Base-by-base conservation (phyloP, 441 rosid genomes). In the Populus hybrid region DNA sequence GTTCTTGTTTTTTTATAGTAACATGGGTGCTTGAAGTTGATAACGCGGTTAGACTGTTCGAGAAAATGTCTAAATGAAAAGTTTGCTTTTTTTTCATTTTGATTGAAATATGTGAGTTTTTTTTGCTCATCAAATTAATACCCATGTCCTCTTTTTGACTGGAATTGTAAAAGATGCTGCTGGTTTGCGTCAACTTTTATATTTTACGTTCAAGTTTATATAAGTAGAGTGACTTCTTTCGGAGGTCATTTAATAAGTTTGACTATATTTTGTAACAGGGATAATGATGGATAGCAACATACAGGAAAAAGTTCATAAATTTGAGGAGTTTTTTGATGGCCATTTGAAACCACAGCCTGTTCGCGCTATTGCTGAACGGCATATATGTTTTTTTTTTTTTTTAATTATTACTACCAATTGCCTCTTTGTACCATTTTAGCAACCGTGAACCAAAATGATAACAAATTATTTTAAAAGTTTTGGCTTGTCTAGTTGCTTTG, bases 261-360 rank as follows among this genome's bases (percentile, higher is more conserved):
- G 8, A 34, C 1, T 5, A 26, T 67, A 2, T 14, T 74, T 30
- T 42, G 12, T 32, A 42, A 16, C 26, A 67, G 69, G 73, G 70
- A 30, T 73, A 20, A 64, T 40, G 38, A 89, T 91, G 97, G 93
- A 85, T 3, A 81, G 79, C 79, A 76, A 81, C 50, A 86, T 82
- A 5, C 88, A 81, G 67, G 90, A 85, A 69, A 92, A 95, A 78
- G 76, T 91, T 67, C 89, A 84, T 77, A 89, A 84, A 73, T 89
- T 89, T 72, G 99, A 95, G 87, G 95, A 93, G 77, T 91, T 93
- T 63, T 87, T 95, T n/a, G 96, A 93, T 82, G 81, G 87, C 63
- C 89, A 91, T 69, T 82, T 95, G 80, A 95, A 95, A 77, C 97
- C 96, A 40, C 91, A 91, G 82, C 93, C 93, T 81, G 90, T 91